Percentiles rank a stretch among this genome's conserved stretches.
These are phyloP conservation scores for Amesomyces nigricolor DNA, from an alignment of 2,329 filamentous ascomycete species.

Conservation along the genomic window DNA sequence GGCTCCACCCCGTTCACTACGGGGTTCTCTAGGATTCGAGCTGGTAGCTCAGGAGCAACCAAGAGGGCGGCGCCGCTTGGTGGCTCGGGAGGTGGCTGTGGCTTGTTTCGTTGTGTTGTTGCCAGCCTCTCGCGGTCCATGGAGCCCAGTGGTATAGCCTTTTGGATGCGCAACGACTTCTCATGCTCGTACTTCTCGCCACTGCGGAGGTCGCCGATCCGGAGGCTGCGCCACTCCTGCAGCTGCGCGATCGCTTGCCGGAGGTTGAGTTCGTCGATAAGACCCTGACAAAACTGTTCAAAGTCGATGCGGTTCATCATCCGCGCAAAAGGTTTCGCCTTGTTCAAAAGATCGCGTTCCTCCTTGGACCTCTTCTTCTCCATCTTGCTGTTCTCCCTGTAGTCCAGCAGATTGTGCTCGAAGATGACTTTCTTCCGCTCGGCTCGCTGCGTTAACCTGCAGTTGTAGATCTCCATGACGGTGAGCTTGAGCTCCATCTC, in stretches of 20 bases:
- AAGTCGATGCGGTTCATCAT: constrained; percentile 97
- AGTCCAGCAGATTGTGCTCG: constrained; percentile 88
- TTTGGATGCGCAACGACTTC: constrained; percentile 70
- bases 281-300: constrained; percentile 73
- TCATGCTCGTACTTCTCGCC: constrained; percentile 92
- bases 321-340: constrained; percentile 89
- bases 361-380: constrained; percentile 97
- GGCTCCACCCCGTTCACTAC: constrained; percentile 31
- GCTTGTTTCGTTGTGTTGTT: constrained; percentile 63
- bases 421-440: constrained; percentile 96
- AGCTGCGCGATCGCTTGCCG: constrained; percentile 84
- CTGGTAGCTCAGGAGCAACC: constrained; percentile 71
- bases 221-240: constrained; percentile 85
- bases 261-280: constrained; percentile 87
- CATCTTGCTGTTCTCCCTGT: constrained; percentile 78
- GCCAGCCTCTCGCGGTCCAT: constrained; percentile 79
- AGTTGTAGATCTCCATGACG: constrained; percentile 98
- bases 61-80: constrained; percentile 70
- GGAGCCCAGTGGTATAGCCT: constrained; percentile 64
- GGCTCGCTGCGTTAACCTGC: constrained; percentile 79
- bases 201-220: constrained; percentile 75
- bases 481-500: constrained; percentile 98
- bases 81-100: constrained; percentile 60
- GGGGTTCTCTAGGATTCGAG: constrained; percentile 43
- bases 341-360: constrained; percentile 83